These are phyloP conservation scores for Boletus huronensis DNA, from an alignment of 768 basidiomycete genomes.

Conservation along the genomic window DNA sequence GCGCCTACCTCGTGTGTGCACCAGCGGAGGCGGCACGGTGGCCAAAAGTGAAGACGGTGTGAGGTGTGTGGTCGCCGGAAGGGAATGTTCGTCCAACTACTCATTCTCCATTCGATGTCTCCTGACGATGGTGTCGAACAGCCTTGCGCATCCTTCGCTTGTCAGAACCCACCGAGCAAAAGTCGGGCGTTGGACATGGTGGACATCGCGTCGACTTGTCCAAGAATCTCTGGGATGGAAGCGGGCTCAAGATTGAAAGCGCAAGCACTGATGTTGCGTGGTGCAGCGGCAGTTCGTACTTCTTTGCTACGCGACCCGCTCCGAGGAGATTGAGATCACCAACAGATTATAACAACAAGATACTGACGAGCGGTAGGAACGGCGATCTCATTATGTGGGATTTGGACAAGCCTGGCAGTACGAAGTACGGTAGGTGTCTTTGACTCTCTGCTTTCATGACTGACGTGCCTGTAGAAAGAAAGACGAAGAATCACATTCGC, in stretches of 20 bases:
- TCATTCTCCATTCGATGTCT: not conserved
- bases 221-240: constrained; percentile 75
- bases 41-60: constrained; percentile 64
- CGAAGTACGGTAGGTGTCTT: constrained; percentile 61
- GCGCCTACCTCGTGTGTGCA: constrained; percentile 55
- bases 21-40: constrained; percentile 63
- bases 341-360: constrained; percentile 67
- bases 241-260: constrained; percentile 74
- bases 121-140: constrained; percentile 27
- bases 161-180: constrained; percentile 49
- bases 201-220: constrained; percentile 69
- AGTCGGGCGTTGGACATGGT: constrained; percentile 50
- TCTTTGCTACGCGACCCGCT: not conserved
- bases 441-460: constrained; percentile 5
- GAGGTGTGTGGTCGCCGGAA: constrained; percentile 72
- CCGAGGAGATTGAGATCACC: constrained; percentile 1
- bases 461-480: constrained; percentile 49
- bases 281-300: constrained; percentile 61
- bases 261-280: constrained; percentile 79
- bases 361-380: constrained; percentile 75
- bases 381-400: constrained; percentile 87
- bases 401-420: constrained; percentile 57
- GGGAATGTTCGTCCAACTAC: constrained; percentile 54
- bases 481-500: constrained; percentile 65
- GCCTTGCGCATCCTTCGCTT: constrained; percentile 61